Percentiles rank a stretch among this genome's conserved stretches.
These are phyloP conservation scores for Dendrobium huoshanense DNA, from an alignment of 106 monocot species.

Conservation along the genomic window DNA sequence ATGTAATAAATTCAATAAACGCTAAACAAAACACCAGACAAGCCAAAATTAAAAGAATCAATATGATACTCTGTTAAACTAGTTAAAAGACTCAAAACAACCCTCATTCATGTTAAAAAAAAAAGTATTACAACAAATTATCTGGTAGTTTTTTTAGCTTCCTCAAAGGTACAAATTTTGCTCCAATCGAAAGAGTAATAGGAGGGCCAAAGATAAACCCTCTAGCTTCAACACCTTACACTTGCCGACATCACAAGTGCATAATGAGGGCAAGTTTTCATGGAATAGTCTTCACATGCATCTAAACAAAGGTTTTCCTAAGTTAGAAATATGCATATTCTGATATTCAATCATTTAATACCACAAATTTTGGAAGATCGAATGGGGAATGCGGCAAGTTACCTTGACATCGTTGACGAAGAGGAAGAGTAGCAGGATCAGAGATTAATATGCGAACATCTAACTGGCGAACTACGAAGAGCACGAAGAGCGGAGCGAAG, in stretches of 20 bases:
- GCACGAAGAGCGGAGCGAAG: too few species aligned
- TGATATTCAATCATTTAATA: too few species aligned
- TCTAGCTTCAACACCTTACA: constrained; percentile 76
- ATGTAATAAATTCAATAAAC: neutral
- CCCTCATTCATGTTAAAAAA: neutral
- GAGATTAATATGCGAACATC: too few species aligned
- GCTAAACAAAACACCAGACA: neutral
- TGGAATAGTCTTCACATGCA: neutral
- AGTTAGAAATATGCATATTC: too few species aligned
- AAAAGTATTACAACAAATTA: constrained; percentile 20
- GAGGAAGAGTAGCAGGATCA: too few species aligned
- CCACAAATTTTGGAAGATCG: too few species aligned
- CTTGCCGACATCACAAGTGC: constrained; percentile 20
- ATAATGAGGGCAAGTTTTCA: neutral
- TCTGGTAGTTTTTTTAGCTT: constrained; percentile 89
- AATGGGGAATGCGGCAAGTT: too few species aligned
- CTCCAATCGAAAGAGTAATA: constrained; percentile 83
- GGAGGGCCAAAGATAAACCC: constrained; percentile 96
- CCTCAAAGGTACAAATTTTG: constrained; percentile 94
- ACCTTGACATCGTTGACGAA: too few species aligned
- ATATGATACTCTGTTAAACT: neutral
- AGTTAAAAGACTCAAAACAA: neutral
- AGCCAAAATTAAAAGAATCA: neutral
- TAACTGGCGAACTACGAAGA: too few species aligned
- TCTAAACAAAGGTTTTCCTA: neutral